Conservation (phyloP, 2,329 filamentous ascomycete species). For the Aaosphaeria arxii region DNA sequence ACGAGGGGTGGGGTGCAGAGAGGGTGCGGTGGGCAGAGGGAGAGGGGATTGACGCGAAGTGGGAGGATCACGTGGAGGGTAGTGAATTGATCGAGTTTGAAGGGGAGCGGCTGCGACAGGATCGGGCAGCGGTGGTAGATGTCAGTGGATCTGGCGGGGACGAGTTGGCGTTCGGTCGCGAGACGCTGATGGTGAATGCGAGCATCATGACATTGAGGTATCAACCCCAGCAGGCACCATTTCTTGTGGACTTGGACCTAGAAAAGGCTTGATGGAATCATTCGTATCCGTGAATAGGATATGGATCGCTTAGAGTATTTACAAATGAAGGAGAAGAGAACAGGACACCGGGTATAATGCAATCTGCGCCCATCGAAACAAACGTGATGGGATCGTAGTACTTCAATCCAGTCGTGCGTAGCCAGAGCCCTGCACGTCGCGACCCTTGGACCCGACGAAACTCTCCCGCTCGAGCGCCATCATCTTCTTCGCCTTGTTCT, state of each 20-base stretch:
- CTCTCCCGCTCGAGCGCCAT: not conserved
- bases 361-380: no score
- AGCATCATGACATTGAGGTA: slow-evolving; percentile 54
- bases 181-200: slow-evolving; percentile 59
- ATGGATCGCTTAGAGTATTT: no score
- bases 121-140: slow-evolving; percentile 28
- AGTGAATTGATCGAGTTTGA: slow-evolving; percentile 14
- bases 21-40: slow-evolving; percentile 37
- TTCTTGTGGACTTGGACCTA: slow-evolving; percentile 54
- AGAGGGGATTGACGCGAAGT: slow-evolving; percentile 10
- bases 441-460: not conserved
- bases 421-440: not conserved
- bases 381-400: no score
- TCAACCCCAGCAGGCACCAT: slow-evolving; percentile 51
- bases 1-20: slow-evolving; percentile 47
- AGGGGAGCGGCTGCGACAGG: slow-evolving; percentile 12
- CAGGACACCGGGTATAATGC: no score
- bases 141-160: slow-evolving; percentile 32
- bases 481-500: not conserved
- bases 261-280: slow-evolving; percentile 7
- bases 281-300: no score
- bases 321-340: no score
- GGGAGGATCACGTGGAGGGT: slow-evolving; percentile 16
- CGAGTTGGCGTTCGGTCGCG: slow-evolving; percentile 33
- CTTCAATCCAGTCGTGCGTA: not conserved